Conservation (phyloP, 176 grass and related monocot species). For the Microstegium vimineum region DNA sequence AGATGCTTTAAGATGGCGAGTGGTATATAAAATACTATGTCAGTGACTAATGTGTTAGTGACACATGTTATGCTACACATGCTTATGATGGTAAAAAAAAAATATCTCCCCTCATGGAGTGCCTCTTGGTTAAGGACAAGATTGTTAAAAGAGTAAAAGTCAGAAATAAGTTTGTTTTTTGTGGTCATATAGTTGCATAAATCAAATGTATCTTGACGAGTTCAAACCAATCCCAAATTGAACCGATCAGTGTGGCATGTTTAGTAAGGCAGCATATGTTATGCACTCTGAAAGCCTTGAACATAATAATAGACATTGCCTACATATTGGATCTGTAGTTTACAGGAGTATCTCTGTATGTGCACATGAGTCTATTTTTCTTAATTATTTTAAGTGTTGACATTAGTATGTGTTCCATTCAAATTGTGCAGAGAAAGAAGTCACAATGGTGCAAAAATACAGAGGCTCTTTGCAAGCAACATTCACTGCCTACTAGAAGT, state of each 20-base stretch:
- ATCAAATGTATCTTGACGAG: not conserved
- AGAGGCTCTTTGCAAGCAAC: slow-evolving; percentile 21
- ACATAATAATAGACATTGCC: not conserved
- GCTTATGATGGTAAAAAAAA: too few relatives aligned
- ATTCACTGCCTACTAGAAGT: slow-evolving; percentile 38
- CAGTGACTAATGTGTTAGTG: too few relatives aligned
- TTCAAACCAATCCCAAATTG: not conserved
- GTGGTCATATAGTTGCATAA: not conserved
- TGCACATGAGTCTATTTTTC: not conserved
- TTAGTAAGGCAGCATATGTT: not conserved
- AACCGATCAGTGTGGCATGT: not conserved
- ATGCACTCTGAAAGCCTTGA: not conserved
- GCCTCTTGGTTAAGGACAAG: not conserved
- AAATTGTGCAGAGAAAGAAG: slow-evolving; percentile 41
- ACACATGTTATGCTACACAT: too few relatives aligned
- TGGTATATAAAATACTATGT: too few relatives aligned
- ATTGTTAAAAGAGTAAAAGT: not conserved
- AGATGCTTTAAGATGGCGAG: too few relatives aligned
- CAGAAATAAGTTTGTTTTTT: not conserved
- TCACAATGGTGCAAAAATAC: slow-evolving; percentile 30
- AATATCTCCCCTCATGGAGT: not conserved
- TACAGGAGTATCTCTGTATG: not conserved
- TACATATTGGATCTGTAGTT: not conserved
- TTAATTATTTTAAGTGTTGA: not conserved
- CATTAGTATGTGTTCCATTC: not conserved